A percentile compares a stretch with the other conserved stretches of the same genome.
phyloP scores from a whole-genome alignment of 1,284 basidiomycete genomes.

The Moesziomyces globuligerus region DNA sequence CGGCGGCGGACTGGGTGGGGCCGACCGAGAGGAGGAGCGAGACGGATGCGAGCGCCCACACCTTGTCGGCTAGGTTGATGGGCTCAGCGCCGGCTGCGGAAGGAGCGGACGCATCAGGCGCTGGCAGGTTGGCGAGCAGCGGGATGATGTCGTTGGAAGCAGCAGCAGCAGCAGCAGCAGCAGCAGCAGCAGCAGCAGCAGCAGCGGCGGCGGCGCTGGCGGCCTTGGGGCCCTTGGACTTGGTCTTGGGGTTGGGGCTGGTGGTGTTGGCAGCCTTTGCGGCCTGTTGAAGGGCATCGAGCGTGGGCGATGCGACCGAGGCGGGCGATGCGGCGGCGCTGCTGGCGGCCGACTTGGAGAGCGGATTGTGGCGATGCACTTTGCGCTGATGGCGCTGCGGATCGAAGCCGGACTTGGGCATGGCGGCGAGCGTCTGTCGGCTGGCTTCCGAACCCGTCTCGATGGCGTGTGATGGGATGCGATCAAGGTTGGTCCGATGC shows the following conservation, averaged over 20 bases:
- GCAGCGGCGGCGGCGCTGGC: too few species aligned
- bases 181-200: too few species aligned
- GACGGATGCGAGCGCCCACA: conserved; percentile 64
- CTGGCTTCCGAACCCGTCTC: conserved; percentile 6
- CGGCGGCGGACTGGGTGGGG: conserved; percentile 39
- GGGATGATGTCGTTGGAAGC: conserved; percentile 48
- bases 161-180: too few species aligned
- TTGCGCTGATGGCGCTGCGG: conserved; percentile 49
- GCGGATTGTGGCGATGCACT: conserved; percentile 51
- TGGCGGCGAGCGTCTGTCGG: conserved; percentile 13
- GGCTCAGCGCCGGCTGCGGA: conserved; percentile 6
- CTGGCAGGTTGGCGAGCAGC: conserved; percentile 52
- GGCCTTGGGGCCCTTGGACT: background rate
- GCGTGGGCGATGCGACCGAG: conserved; percentile 18
- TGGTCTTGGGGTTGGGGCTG: background rate
- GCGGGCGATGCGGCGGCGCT: conserved; percentile 17
- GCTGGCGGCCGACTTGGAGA: conserved; percentile 21
- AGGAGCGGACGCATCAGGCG: conserved; percentile 7
- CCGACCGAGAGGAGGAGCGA: conserved; percentile 47
- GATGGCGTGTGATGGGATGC: too few species aligned
- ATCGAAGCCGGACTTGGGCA: conserved; percentile 59
- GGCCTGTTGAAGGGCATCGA: conserved; percentile 29
- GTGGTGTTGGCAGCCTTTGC: conserved; percentile 4
- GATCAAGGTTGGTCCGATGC: too few species aligned
- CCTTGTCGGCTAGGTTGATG: conserved; percentile 51